Percentiles rank a stretch among this genome's conserved stretches.
Conservation (phyloP, 768 basidiomycete genomes). For the Candolleomyces efflorescens region DNA sequence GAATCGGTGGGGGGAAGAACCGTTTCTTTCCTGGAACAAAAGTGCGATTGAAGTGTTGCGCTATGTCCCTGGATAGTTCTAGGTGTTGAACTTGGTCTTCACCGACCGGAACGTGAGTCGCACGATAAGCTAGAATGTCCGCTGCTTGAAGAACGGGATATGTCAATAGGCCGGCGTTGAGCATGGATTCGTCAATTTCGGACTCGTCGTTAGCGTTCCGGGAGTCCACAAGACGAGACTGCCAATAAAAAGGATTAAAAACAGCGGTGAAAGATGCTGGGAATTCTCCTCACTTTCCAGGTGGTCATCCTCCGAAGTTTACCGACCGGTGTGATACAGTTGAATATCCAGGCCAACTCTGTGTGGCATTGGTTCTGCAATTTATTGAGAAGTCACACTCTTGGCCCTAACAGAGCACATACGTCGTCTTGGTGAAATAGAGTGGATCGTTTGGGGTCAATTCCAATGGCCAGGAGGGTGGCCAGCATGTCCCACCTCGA, state of each 20-base stretch:
- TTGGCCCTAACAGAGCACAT: constrained; percentile 21
- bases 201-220: constrained; percentile 72
- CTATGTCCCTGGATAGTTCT: constrained; percentile 82
- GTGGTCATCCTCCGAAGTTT: constrained; percentile 89
- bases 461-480: constrained; percentile 76
- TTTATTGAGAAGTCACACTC: neutral
- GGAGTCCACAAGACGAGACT: constrained; percentile 74
- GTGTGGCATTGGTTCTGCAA: constrained; percentile 75
- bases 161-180: constrained; percentile 84
- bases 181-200: constrained; percentile 74
- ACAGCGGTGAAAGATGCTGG: neutral
- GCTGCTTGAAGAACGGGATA: constrained; percentile 94
- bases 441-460: constrained; percentile 70
- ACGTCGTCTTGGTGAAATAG: constrained; percentile 92
- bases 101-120: constrained; percentile 93
- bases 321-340: constrained; percentile 79
- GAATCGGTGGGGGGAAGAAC: constrained; percentile 70
- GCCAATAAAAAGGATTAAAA: constrained; percentile 1
- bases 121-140: constrained; percentile 81
- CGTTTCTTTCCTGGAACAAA: constrained; percentile 41
- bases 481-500: constrained; percentile 80
- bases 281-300: constrained; percentile 69
- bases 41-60: constrained; percentile 74
- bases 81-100: constrained; percentile 96
- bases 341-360: constrained; percentile 88